Evolutionary conservation across 768 basidiomycete genomes (phyloP).

Genomic region (Cystobasidium tubakii): DNA sequence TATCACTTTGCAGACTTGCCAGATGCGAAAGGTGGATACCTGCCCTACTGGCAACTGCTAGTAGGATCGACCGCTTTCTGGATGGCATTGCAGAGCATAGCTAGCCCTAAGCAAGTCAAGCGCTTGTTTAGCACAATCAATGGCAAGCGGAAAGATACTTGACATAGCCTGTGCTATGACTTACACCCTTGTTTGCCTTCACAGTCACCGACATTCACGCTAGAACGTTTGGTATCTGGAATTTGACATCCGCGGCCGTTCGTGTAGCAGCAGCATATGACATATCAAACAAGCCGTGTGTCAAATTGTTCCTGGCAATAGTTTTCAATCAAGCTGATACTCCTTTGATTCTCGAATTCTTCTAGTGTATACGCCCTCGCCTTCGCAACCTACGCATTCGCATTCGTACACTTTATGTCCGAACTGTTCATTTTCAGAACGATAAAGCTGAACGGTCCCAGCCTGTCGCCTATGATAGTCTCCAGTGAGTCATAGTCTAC

Average conservation of each 20-base stretch:
- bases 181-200: too few species aligned
- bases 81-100: conserved; percentile 12
- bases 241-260: conserved; percentile 72
- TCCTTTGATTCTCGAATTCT: not conserved
- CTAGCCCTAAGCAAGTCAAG: not conserved
- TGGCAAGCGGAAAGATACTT: not conserved
- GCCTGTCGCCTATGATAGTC: conserved; percentile 71
- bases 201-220: conserved; percentile 80
- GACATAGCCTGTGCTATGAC: too few species aligned
- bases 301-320: conserved; percentile 28
- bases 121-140: conserved; percentile 4
- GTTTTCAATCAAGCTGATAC: not conserved
- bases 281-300: conserved; percentile 72
- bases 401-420: conserved; percentile 78
- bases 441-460: conserved; percentile 59
- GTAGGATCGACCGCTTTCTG: conserved; percentile 57
- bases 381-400: conserved; percentile 78
- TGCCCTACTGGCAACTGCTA: conserved; percentile 83
- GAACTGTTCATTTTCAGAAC: conserved; percentile 79
- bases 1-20: conserved; percentile 47
- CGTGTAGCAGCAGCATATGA: conserved; percentile 84
- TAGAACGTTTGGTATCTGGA: conserved; percentile 87
- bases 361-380: conserved; percentile 87
- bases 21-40: conserved; percentile 56
- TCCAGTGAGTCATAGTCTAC: conserved; percentile 62